Conservation (phyloP, 768 basidiomycete genomes). For the Auriscalpium microsporum region DNA sequence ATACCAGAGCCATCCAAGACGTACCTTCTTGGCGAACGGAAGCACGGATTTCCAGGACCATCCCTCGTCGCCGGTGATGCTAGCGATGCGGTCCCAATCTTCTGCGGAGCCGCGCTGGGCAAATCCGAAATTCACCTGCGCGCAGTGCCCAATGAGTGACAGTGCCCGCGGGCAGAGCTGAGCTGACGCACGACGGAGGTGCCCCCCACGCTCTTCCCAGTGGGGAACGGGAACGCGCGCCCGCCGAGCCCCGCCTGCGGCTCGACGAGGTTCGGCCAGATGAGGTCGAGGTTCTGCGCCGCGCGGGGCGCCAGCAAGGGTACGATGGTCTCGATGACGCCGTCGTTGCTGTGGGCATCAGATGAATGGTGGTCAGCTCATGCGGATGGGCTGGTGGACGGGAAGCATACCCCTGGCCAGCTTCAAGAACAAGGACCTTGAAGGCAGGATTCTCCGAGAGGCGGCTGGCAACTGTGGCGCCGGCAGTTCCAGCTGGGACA, state of each 20-base stretch:
- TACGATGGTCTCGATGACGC: background rate
- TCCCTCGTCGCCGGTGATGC: constrained; percentile 4
- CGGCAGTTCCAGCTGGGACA: background rate
- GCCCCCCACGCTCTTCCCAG: background rate
- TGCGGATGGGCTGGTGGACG: no score
- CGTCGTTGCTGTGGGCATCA: background rate
- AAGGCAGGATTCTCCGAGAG: background rate
- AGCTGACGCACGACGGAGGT: background rate
- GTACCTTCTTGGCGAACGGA: background rate
- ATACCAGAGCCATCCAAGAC: background rate
- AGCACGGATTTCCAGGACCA: constrained; percentile 4
- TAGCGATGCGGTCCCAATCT: constrained; percentile 5
- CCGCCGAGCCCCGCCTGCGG: background rate
- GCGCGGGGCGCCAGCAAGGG: background rate
- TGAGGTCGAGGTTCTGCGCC: background rate
- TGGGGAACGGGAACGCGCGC: background rate
- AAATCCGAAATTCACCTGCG: background rate
- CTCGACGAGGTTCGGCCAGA: background rate
- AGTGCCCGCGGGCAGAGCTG: background rate
- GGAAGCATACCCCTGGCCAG: background rate
- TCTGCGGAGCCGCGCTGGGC: constrained; percentile 3
- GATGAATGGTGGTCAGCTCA: no score
- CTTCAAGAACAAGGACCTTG: background rate
- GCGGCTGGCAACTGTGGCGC: background rate
- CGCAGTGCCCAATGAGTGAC: background rate